phyloP scores from a whole-genome alignment of 108 stramenopile species.

The Bacterosira constricta region DNA sequence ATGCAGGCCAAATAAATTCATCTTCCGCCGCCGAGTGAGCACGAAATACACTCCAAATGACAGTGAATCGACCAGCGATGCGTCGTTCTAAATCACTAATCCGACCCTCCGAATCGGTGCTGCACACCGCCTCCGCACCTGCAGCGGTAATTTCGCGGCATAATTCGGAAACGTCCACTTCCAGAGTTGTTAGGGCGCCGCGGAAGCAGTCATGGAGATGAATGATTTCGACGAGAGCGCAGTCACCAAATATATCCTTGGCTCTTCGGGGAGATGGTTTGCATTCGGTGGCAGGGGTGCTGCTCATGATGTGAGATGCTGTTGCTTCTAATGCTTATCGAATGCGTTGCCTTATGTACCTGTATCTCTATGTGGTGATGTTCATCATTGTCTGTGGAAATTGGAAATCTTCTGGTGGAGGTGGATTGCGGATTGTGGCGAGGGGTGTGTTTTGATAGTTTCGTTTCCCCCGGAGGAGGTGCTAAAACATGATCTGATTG shows the following conservation, averaged over 20 bases:
- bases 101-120: constrained; percentile 1
- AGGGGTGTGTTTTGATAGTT: no score
- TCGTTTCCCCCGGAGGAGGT: no score
- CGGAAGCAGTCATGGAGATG: constrained; percentile 90
- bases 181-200: constrained; percentile 69
- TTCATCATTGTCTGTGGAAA: no score
- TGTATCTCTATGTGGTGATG: no score
- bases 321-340: background rate
- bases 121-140: background rate
- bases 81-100: constrained; percentile 62
- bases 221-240: constrained; percentile 87
- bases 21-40: constrained; percentile 96
- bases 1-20: constrained; percentile 96
- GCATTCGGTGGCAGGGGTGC: background rate
- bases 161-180: constrained; percentile 69
- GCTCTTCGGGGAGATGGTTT: constrained; percentile 39
- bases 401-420: no score
- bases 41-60: constrained; percentile 93
- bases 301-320: background rate
- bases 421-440: no score
- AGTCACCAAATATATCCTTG: constrained; percentile 76
- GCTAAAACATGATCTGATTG: no score
- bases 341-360: no score
- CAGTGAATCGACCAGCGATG: constrained; percentile 86
- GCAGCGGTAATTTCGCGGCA: constrained; percentile 37